A percentile compares a stretch with the other conserved stretches of the same genome.
These are phyloP conservation scores for Hyphodiscus hymeniophilus DNA, from an alignment of 495 filamentous ascomycete species.

Conservation along the genomic window DNA sequence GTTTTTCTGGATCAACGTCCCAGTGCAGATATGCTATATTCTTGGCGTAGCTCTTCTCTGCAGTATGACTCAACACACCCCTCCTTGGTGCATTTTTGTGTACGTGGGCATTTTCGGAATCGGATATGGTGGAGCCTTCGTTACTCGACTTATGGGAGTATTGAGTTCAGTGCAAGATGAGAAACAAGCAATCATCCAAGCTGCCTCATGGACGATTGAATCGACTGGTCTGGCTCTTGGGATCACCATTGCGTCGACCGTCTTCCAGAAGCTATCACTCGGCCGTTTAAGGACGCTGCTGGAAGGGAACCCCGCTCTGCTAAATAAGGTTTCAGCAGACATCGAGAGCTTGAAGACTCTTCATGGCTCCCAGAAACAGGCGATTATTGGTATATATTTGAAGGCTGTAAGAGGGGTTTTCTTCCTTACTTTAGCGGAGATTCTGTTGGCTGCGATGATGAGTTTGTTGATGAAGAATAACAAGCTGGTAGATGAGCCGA, in stretches of 20 bases:
- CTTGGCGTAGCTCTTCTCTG: slow-evolving; percentile 41
- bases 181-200: slow-evolving; percentile 75
- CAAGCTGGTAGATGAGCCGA: not conserved
- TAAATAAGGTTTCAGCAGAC: not conserved
- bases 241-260: slow-evolving; percentile 61
- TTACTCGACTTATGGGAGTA: slow-evolving; percentile 64
- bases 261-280: slow-evolving; percentile 72
- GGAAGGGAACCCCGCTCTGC: not conserved
- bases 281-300: slow-evolving; percentile 55
- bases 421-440: not conserved
- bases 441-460: not conserved
- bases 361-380: not conserved
- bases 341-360: not conserved
- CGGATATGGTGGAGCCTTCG: slow-evolving; percentile 70
- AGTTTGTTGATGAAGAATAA: not conserved
- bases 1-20: slow-evolving; percentile 51
- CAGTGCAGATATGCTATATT: slow-evolving; percentile 39
- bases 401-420: slow-evolving; percentile 34
- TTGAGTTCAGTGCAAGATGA: slow-evolving; percentile 71
- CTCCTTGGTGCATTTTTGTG: slow-evolving; percentile 55
- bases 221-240: slow-evolving; percentile 75
- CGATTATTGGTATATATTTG: slow-evolving; percentile 40
- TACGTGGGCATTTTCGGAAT: slow-evolving; percentile 58
- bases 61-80: slow-evolving; percentile 46
- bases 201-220: slow-evolving; percentile 68